Evolutionary conservation across 768 basidiomycete species (phyloP), one percentile per base, ranked within the genome.

Genomic region (Suillus decipiens): DNA sequence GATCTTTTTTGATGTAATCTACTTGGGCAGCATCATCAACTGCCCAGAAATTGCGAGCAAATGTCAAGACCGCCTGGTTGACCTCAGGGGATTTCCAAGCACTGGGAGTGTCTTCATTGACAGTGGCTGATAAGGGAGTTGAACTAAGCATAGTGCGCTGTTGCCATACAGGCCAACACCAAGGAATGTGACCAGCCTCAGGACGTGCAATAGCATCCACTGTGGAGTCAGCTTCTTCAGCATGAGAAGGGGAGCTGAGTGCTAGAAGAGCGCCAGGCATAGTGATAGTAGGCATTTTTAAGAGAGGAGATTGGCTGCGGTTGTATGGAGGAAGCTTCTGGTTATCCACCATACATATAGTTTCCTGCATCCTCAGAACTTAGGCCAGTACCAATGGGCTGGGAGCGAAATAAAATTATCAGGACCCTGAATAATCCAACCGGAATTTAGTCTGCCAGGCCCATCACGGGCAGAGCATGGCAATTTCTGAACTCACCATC

Each of bases 131-230:
- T 12, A 45, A 45, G 43, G 43, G 43, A 11, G 43, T 45, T 12
- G 43, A 45, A 22, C 43, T 2, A 11, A 45, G 43, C 10, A 12
- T 45, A 12, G 43, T 45, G 11, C 11, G 43, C n/a, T 45, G 43
- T 22, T 22, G 43, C 43, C 43, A 45, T 11, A 22, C 10, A 0
- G 43, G 43, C 43, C 43, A 45, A 22, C 43, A 45, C 43, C 43
- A 45, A 22, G 43, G 43, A 45, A 45, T 45, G 12, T 5, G 1
- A 5, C n/a, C 10, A 1, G 43, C 3, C 9, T 45, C 11, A 5
- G n/a, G 14, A 5, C 5, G 14, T 15, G 0, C 39, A 3, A 17
- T 2, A 4, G 43, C 10, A 3, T 45, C n/a, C 11, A 0, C 2
- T 1, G 10, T n/a, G n/a, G n/a, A 45, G 22, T 45, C 10, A 11